Evolutionary conservation across 1,284 basidiomycete genomes (phyloP), one percentile per base, ranked within the genome.

Genomic region (Cryptococcus floricola): DNA sequence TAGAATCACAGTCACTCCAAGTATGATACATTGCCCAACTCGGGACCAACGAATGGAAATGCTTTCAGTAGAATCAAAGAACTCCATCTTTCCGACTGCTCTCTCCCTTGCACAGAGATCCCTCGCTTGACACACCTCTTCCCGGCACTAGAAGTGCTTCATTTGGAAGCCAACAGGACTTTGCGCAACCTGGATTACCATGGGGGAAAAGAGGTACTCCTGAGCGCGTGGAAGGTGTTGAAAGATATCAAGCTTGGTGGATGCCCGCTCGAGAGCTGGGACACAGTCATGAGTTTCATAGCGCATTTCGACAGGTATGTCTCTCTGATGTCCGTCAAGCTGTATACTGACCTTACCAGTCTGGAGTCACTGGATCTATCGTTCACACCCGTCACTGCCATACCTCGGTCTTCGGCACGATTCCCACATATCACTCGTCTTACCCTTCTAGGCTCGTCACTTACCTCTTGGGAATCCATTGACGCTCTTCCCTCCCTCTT

Each of bases 1-100:
- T n/a, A 10, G 19, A 10, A 42, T n/a, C 14, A 56, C 63, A 13
- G 74, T 90, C 84, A 77, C 84, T 80, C 46, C 9, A 87, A 84
- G 67, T 83, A 86, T 50, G 76, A 87, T 57, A 67, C 68, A 41
- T 76, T 76, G 12, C 71, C 78, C 10, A 57, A 53, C 7, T 14
- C 13, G 2, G 0, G 37, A 39, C 0, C 16, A n/a, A 16, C 9
- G 41, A 42, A n/a, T 46, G 14, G 44, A 27, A 28, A 27, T 12
- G 82, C 85, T 0, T 89, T 91, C 70, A 58, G 67, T 1, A 71
- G 72, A 12, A 69, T 95, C 44, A 78, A 77, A 18, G 86, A 89
- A 62, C 77, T 96, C 42, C 84, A 87, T 53, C 75, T 96, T n/a
- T 94, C 89, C 66, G 81, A 79, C 46, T 88, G 87, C 0, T 75